These are phyloP conservation scores for Cicer chorassanicum DNA, from an alignment of 306 rosid species.

Conservation along the genomic window DNA sequence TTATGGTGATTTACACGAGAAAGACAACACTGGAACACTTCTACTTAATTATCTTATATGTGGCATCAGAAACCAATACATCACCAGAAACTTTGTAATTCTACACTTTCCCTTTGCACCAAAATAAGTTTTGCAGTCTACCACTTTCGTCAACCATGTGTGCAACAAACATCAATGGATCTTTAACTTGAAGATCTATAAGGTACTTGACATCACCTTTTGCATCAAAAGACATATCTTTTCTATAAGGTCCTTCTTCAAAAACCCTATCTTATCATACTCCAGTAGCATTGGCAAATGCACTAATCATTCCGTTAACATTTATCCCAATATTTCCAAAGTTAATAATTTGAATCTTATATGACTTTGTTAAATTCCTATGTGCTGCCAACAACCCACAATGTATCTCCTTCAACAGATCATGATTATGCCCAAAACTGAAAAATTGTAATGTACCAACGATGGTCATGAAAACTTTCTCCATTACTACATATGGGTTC, in stretches of 20 bases:
- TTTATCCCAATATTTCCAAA: not conserved
- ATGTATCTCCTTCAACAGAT: not conserved
- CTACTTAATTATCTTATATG: too few species aligned
- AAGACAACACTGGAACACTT: too few species aligned
- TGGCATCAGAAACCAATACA: too few species aligned
- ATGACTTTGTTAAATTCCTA: not conserved
- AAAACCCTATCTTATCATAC: not conserved
- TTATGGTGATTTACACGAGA: too few species aligned
- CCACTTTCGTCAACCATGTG: not conserved
- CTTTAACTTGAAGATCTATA: not conserved
- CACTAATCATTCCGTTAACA: not conserved
- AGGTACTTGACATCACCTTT: not conserved
- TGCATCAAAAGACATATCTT: not conserved
- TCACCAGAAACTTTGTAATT: too few species aligned
- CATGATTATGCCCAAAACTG: not conserved
- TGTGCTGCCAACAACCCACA: not conserved
- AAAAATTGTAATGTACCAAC: not conserved
- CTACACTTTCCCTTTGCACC: too few species aligned
- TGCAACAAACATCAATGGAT: conserved; percentile 7
- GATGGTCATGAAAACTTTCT: not conserved
- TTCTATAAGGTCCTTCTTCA: not conserved
- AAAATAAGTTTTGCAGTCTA: not conserved
- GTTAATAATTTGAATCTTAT: not conserved
- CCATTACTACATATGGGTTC: not conserved
- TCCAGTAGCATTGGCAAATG: not conserved